These are phyloP conservation scores for Trebouxia sp. DNA, from an alignment of 139 green algal genomes.

Conservation along the genomic window DNA sequence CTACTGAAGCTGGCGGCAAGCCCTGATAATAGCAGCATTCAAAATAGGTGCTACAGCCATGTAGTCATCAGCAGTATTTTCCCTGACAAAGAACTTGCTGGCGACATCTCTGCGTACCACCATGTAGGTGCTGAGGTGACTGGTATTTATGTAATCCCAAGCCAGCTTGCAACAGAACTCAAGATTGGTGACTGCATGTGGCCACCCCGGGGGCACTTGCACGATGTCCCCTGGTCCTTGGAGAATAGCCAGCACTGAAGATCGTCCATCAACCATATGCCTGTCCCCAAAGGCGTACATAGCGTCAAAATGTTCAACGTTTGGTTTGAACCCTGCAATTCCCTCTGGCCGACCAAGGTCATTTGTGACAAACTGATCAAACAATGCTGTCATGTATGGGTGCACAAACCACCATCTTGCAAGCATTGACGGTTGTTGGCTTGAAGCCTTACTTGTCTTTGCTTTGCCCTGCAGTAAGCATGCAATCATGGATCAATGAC, in stretches of 20 bases:
- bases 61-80: constrained; percentile 26
- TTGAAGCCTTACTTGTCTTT: constrained; percentile 1
- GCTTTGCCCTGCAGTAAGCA: background rate
- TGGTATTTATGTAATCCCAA: constrained; percentile 1
- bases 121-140: constrained; percentile 11
- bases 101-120: constrained; percentile 26
- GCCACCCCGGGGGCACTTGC: background rate
- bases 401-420: background rate
- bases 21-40: background rate
- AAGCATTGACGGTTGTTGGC: background rate
- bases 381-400: background rate
- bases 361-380: constrained; percentile 1
- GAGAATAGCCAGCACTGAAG: background rate
- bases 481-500: background rate
- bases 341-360: background rate
- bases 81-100: constrained; percentile 24
- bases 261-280: background rate
- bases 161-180: background rate
- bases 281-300: background rate
- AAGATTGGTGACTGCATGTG: background rate
- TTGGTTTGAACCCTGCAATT: background rate
- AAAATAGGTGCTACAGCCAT: constrained; percentile 24
- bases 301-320: background rate
- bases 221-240: background rate
- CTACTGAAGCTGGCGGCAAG: background rate